Evolutionary conservation across 345 rosid species (phyloP), one percentile per base, ranked within the genome.

Genomic region (Hibiscus tridactylites): DNA sequence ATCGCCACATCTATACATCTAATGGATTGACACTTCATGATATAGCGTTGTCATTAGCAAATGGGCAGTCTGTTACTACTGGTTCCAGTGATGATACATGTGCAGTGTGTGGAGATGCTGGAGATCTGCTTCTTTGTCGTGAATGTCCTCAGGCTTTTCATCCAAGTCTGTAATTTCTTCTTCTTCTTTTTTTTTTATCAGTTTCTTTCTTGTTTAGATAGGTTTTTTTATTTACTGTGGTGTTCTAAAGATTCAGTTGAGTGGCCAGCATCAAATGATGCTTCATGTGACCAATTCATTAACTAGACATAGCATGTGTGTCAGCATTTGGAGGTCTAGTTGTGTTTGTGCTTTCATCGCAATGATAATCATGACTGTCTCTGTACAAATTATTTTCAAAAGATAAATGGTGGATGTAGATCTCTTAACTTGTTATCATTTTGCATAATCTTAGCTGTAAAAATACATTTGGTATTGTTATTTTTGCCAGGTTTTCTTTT

Each of bases 61-160:
- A 83, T 84, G 99, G 98, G 77, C 94, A 88, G 72, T 78, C 81
- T 67, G 70, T 85, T 82, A 81, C 88, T 50, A 81, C 86, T 59
- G 92, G 92, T 78, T 74, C 78, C 61, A 90, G 91, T 82, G 97
- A 96, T 83, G 94, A 90, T 81, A 86, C 90, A 90, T 96, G 99
- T 71, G 78, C 96, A 53, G 72, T 85, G 61, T 96, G 99, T 84
- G 99, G 98, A 59, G 88, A 85, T 77, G 91, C 94, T 73, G 98
- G 96, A 70, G 84, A 81, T 77, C 81, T 96, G 67, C 73, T 92
- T 49, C 86, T 84, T 74, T 92, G 99, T 77, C 71, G 77, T 82
- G 85, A 81, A 60, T 96, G 99, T 71, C 97, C 98, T 68, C 97
- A 83, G 73, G 96, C 98, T 70, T 96, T 91, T 78, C 99, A 96